These are phyloP conservation scores for Paraconiothyrium sp. DNA, from an alignment of 2,329 filamentous ascomycete genomes.

Conservation along the genomic window DNA sequence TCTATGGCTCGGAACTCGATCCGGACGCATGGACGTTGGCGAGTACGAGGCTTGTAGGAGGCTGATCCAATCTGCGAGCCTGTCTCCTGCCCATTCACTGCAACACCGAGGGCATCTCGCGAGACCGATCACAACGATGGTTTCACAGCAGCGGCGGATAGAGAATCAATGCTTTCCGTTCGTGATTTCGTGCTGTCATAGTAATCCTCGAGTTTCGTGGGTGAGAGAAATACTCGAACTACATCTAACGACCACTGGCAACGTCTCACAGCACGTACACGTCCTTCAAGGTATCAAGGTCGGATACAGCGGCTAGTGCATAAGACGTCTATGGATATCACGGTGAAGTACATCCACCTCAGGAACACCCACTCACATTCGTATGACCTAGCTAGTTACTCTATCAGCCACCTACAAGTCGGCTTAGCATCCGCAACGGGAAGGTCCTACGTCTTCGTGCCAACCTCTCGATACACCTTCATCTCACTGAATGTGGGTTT, in stretches of 20 bases:
- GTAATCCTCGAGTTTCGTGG: background rate
- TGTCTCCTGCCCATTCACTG: background rate
- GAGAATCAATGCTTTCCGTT: slow-evolving; percentile 14
- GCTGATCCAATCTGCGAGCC: slow-evolving; percentile 1
- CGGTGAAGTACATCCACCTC: background rate
- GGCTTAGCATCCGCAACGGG: background rate
- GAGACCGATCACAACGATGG: slow-evolving; percentile 16
- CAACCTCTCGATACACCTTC: background rate
- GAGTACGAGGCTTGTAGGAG: background rate
- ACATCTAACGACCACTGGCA: background rate
- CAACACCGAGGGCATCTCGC: background rate
- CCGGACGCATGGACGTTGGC: slow-evolving; percentile 3
- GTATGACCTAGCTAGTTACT: background rate
- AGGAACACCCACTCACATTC: background rate
- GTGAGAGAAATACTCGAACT: background rate
- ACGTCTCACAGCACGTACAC: background rate
- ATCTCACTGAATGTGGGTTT: background rate
- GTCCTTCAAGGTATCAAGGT: background rate
- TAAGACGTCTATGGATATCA: background rate
- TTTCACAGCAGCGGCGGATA: slow-evolving; percentile 26
- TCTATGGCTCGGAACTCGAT: slow-evolving; percentile 12
- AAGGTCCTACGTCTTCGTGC: background rate
- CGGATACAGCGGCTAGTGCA: background rate
- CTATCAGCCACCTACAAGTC: background rate
- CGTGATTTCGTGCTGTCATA: slow-evolving; percentile 30